Conservation (phyloP, 768 basidiomycete genomes). For the Russula griseocarnosa region DNA sequence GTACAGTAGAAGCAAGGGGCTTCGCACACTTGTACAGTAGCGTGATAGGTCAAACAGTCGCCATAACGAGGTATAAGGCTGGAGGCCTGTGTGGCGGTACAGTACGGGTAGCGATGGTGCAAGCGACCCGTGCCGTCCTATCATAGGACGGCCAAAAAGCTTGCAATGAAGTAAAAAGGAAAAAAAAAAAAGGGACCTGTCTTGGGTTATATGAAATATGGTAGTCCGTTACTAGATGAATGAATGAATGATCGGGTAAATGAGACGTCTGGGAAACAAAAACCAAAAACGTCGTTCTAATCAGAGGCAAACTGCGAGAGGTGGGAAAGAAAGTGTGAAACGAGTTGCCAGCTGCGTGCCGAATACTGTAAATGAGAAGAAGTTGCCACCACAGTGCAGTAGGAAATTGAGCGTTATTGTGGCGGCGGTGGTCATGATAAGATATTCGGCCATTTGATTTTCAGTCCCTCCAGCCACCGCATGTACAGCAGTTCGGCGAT, state of each 20-base stretch:
- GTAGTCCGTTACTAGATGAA: too few species aligned
- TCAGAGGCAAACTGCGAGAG: background rate
- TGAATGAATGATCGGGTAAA: conserved; percentile 12
- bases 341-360: too few species aligned
- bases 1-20: background rate
- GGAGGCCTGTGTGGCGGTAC: too few species aligned
- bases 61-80: background rate
- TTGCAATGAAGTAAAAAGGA: too few species aligned
- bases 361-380: background rate
- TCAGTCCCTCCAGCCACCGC: conserved; percentile 91
- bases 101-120: too few species aligned
- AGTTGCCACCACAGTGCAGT: background rate
- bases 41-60: background rate
- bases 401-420: background rate
- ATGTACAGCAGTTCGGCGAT: conserved; percentile 96
- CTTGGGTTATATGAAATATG: background rate
- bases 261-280: conserved; percentile 3
- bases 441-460: conserved; percentile 84
- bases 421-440: conserved; percentile 32
- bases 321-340: background rate
- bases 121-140: too few species aligned
- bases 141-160: too few species aligned
- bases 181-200: background rate
- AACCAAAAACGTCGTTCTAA: background rate
- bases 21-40: conserved; percentile 7